Evolutionary conservation across 352 stramenopile species (phyloP).

Genomic region (Phytopythium montanum): DNA sequence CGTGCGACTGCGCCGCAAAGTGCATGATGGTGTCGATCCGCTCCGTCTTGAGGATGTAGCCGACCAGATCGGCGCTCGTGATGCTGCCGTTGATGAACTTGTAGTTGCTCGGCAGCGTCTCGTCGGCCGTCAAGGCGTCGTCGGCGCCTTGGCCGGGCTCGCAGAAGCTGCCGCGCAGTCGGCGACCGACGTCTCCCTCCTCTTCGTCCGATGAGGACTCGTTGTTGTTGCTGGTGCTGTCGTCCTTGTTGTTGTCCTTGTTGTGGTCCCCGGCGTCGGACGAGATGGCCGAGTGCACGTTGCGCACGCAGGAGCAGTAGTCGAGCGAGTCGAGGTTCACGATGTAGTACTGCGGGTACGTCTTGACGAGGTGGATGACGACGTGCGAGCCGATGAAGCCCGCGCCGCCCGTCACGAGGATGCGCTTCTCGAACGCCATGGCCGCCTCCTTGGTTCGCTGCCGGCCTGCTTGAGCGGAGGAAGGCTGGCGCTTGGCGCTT

Average conservation of each 20-base stretch:
- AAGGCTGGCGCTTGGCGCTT: no score
- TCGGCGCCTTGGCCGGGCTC: conserved; percentile 32
- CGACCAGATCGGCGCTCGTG: conserved; percentile 90
- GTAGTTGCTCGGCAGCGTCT: conserved; percentile 62
- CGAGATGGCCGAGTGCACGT: conserved; percentile 60
- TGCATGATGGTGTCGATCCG: conserved; percentile 98
- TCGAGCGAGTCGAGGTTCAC: conserved; percentile 94
- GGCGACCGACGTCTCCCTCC: conserved; percentile 31
- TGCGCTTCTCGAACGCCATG: conserved; percentile 78
- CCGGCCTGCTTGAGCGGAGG: no score
- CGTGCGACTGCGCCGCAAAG: conserved; percentile 97
- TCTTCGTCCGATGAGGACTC: conserved; percentile 21
- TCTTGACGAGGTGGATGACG: conserved; percentile 94
- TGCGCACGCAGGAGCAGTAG: conserved; percentile 69
- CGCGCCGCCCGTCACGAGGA: conserved; percentile 96
- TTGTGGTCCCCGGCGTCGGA: conserved; percentile 8
- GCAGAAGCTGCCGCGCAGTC: conserved; percentile 56
- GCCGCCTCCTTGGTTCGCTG: no score
- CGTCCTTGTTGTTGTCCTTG: conserved; percentile 13
- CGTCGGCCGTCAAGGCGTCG: conserved; percentile 15
- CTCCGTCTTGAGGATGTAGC: conserved; percentile 93
- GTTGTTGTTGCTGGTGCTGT: conserved; percentile 7
- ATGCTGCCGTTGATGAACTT: conserved; percentile 99
- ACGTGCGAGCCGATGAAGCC: conserved; percentile 98
- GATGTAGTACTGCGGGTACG: conserved; percentile 97